Evolutionary conservation across 108 stramenopile species (phyloP).

Genomic region (Cyclotella baltica): DNA sequence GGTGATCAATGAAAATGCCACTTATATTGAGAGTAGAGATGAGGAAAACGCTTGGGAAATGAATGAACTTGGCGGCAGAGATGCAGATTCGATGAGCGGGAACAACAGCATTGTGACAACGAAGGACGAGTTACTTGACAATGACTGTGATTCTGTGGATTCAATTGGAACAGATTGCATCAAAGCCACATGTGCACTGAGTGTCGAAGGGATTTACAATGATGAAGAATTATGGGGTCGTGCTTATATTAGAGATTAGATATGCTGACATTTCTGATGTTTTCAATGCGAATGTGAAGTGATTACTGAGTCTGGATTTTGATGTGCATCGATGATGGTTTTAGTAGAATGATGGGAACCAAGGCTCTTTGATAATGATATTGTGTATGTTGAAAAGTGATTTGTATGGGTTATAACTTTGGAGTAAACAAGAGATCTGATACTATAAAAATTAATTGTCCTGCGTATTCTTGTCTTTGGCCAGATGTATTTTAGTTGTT

Average conservation of each 20-base stretch:
- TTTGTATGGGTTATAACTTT: too few relatives aligned
- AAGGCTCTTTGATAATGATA: too few relatives aligned
- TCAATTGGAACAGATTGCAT: constrained; percentile 12
- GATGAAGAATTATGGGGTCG: constrained; percentile 8
- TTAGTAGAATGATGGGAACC: neutral
- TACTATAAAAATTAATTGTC: too few relatives aligned
- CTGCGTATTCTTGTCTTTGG: too few relatives aligned
- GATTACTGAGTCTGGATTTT: too few relatives aligned
- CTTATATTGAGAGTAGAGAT: constrained; percentile 8
- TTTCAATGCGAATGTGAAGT: neutral
- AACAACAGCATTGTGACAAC: neutral
- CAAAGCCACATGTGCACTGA: neutral
- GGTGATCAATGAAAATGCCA: neutral
- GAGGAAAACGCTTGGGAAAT: neutral
- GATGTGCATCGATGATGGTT: neutral
- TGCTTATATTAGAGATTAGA: constrained; percentile 8
- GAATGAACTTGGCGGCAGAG: neutral
- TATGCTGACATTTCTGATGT: neutral
- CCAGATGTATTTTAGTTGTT: too few relatives aligned
- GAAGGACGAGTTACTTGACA: neutral
- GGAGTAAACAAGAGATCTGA: too few relatives aligned
- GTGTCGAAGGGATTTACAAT: neutral
- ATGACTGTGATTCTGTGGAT: constrained; percentile 2
- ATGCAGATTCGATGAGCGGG: neutral
- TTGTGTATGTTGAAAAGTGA: neutral